Evolutionary conservation across 2,329 filamentous ascomycete species (phyloP).

Genomic region (Lecanosticta acicola): DNA sequence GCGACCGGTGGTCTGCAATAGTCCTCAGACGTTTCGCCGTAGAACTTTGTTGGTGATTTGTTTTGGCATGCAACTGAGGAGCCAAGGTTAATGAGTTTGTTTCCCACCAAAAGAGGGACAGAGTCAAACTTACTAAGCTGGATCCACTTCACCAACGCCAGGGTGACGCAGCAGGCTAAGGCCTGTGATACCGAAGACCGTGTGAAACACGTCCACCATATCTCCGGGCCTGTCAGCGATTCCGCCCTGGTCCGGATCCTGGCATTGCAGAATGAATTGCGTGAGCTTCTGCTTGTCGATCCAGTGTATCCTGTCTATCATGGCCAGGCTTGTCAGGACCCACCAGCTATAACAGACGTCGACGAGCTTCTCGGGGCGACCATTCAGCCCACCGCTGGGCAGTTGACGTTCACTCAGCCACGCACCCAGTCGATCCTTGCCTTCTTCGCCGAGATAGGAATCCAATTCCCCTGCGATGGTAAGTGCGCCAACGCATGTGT

Average conservation of each 20-base stretch:
- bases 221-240: constrained; percentile 86
- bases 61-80: constrained; percentile 49
- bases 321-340: constrained; percentile 86
- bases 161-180: constrained; percentile 76
- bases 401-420: constrained; percentile 95
- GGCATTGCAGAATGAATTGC: constrained; percentile 77
- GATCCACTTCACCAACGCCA: constrained; percentile 73
- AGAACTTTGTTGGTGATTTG: constrained; percentile 57
- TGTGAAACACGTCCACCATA: constrained; percentile 97
- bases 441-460: constrained; percentile 56
- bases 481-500: constrained; percentile 84
- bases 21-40: constrained; percentile 27
- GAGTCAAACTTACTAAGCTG: constrained; percentile 64
- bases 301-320: constrained; percentile 85
- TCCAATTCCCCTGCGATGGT: constrained; percentile 78
- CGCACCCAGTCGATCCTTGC: constrained; percentile 67
- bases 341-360: constrained; percentile 99
- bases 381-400: constrained; percentile 82
- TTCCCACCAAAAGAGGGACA: constrained; percentile 2
- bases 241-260: constrained; percentile 78
- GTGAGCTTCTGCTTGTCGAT: constrained; percentile 78
- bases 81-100: constrained; percentile 4
- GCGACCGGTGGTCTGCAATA: too few species aligned
- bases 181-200: constrained; percentile 80
- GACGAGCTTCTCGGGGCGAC: constrained; percentile 87